These are phyloP conservation scores for Elsinoe australis DNA, from an alignment of 2,329 filamentous ascomycete genomes.

Conservation along the genomic window DNA sequence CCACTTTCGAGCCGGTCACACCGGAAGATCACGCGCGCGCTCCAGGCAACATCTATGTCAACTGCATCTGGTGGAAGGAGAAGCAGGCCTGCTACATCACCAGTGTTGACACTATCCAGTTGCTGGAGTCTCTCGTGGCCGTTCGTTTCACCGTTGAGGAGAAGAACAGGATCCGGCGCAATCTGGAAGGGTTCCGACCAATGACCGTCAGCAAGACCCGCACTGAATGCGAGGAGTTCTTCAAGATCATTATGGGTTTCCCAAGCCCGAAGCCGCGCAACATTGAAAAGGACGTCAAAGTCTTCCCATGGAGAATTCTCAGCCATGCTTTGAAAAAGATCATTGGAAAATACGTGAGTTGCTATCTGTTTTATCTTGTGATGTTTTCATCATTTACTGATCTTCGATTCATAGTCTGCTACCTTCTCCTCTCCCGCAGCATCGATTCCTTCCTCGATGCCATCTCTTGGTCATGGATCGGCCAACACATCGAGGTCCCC, in stretches of 20 bases:
- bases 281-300: constrained; percentile 98
- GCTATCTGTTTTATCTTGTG: constrained; percentile 25
- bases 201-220: constrained; percentile 91
- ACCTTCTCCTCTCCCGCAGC: constrained; percentile 61
- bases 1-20: constrained; percentile 70
- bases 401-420: constrained; percentile 45
- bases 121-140: constrained; percentile 85
- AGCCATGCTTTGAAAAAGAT: constrained; percentile 89
- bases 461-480: constrained; percentile 18
- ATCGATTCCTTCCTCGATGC: constrained; percentile 33
- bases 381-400: no score
- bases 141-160: constrained; percentile 89
- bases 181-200: constrained; percentile 88
- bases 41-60: constrained; percentile 84
- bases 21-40: constrained; percentile 61
- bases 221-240: constrained; percentile 88
- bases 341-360: constrained; percentile 84
- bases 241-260: constrained; percentile 98
- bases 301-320: constrained; percentile 93
- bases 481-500: constrained; percentile 29
- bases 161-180: constrained; percentile 95
- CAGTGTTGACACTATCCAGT: constrained; percentile 89
- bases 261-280: constrained; percentile 91
- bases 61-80: constrained; percentile 95
- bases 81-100: constrained; percentile 88